phyloP scores from a whole-genome alignment of 257 asterid genomes.

The Asclepias syriaca region DNA sequence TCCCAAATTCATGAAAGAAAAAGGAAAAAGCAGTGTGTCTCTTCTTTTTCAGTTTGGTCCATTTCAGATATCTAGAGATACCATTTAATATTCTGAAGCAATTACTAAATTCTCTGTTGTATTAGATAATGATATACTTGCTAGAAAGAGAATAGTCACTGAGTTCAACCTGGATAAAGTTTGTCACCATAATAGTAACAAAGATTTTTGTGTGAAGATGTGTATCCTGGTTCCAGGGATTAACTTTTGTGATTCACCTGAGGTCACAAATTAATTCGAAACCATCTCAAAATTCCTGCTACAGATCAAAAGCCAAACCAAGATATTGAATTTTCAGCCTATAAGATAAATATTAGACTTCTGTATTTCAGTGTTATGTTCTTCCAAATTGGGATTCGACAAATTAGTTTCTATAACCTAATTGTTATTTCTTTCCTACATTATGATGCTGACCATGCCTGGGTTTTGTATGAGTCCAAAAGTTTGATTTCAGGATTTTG shows the following conservation, averaged over 20 bases:
- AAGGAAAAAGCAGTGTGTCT: background rate
- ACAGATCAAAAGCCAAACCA: background rate
- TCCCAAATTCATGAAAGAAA: background rate
- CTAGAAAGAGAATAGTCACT: background rate
- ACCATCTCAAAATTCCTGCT: background rate
- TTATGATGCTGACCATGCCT: background rate
- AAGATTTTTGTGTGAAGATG: no score
- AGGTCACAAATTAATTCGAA: background rate
- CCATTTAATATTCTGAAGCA: background rate
- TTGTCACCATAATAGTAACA: background rate
- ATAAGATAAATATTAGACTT: background rate
- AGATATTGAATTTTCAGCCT: background rate
- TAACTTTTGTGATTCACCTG: background rate
- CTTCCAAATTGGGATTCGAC: background rate
- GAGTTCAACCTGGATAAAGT: background rate
- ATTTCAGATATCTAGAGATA: background rate
- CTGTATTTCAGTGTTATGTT: background rate
- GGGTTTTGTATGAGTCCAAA: background rate
- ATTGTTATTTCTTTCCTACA: no score
- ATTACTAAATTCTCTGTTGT: background rate
- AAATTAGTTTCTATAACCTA: background rate
- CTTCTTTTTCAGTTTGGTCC: background rate
- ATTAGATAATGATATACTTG: background rate
- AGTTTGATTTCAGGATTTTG: background rate
- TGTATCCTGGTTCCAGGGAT: background rate